These are phyloP conservation scores for Saturnispora zaruensis DNA, from an alignment of 805 yeast species.

Conservation along the genomic window DNA sequence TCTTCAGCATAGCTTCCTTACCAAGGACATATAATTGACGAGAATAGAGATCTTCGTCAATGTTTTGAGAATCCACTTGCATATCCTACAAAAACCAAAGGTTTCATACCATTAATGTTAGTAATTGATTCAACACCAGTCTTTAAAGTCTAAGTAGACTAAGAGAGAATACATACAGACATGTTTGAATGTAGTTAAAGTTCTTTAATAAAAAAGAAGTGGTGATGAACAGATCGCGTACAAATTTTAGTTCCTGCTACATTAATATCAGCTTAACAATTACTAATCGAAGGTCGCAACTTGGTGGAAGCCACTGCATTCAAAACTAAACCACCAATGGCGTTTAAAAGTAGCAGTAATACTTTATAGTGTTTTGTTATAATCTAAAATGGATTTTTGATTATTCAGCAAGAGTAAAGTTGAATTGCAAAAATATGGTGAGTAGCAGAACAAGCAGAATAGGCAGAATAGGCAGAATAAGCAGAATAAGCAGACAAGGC, in stretches of 20 bases:
- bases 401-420: too few relatives aligned
- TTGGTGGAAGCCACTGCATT: too few relatives aligned
- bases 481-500: too few relatives aligned
- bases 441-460: too few relatives aligned
- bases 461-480: too few relatives aligned
- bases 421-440: too few relatives aligned
- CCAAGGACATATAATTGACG: slow-evolving; percentile 96
- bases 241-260: neutral
- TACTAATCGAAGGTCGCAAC: too few relatives aligned
- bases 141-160: neutral
- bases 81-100: slow-evolving; percentile 24
- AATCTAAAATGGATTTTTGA: too few relatives aligned
- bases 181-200: neutral
- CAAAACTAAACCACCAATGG: too few relatives aligned
- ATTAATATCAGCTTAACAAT: neutral
- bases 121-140: neutral
- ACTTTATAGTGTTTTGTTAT: too few relatives aligned
- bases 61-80: slow-evolving; percentile 41
- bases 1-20: slow-evolving; percentile 94
- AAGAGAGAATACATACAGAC: neutral
- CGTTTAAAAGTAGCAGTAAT: too few relatives aligned
- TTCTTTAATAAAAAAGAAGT: neutral
- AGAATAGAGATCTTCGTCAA: slow-evolving; percentile 92
- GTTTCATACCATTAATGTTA: neutral
- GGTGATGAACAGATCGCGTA: neutral